Percentiles rank a stretch among this genome's conserved stretches.
phyloP scores from a whole-genome alignment of 1,139 yeast species.

The Suhomyces bokatorum region DNA sequence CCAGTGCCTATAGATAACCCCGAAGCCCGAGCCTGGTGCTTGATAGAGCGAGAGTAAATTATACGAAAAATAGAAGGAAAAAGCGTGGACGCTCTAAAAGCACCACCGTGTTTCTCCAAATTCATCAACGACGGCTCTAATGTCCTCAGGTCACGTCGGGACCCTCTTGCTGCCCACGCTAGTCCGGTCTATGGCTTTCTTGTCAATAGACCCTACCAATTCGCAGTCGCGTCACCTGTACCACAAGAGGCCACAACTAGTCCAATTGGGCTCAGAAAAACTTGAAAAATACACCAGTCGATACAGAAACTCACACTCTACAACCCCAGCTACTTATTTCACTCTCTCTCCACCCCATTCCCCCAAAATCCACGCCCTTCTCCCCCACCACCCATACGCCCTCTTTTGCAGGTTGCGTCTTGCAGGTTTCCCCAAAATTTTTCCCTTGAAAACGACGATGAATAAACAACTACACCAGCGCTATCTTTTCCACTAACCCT shows the following conservation, averaged over 20 bases:
- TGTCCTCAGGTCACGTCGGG: no score
- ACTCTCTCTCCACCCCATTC: not conserved
- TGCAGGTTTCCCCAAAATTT: slow-evolving; percentile 13
- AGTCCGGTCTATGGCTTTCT: no score
- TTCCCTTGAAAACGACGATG: slow-evolving; percentile 10
- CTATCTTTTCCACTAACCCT: slow-evolving; percentile 10
- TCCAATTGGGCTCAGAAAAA: not conserved
- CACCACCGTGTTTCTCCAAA: no score
- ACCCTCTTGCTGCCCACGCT: no score
- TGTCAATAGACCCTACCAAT: not conserved
- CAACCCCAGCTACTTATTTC: not conserved
- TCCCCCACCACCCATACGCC: not conserved
- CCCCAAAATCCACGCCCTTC: not conserved
- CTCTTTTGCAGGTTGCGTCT: slow-evolving; percentile 4
- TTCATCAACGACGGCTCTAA: no score
- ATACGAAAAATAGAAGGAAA: no score
- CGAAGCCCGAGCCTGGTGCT: not conserved
- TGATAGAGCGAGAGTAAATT: not conserved
- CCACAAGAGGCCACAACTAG: not conserved
- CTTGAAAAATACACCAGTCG: not conserved
- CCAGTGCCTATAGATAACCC: not conserved
- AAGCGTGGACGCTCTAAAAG: no score
- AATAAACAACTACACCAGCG: slow-evolving; percentile 9
- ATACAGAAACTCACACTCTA: no score
- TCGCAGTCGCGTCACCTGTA: not conserved